Evolutionary conservation across 306 rosid genomes (phyloP).

Genomic region (Cajanus cajan): DNA sequence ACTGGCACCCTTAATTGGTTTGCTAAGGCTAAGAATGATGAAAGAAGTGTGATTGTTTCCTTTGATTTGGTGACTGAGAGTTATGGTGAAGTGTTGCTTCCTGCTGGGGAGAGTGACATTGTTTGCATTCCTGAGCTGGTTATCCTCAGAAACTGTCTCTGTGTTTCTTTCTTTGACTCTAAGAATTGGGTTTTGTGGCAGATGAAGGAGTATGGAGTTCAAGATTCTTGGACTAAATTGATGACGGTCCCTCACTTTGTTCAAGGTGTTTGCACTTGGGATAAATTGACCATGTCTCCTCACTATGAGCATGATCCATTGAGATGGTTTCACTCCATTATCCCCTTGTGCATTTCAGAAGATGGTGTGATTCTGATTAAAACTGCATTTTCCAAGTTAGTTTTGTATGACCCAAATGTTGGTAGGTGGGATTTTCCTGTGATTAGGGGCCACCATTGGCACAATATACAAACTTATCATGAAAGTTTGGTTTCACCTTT

Average conservation of each 20-base stretch:
- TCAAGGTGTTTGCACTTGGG: neutral
- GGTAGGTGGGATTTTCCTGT: neutral
- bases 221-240: constrained; percentile 13
- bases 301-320: no score
- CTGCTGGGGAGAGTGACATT: neutral
- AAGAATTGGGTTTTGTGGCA: no score
- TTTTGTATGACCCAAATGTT: neutral
- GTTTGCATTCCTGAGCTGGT: no score
- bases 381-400: neutral
- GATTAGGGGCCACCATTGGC: neutral
- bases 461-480: neutral
- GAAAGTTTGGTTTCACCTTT: constrained; percentile 14
- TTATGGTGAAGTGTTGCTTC: neutral
- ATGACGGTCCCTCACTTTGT: neutral
- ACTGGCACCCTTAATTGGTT: constrained; percentile 22
- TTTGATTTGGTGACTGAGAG: constrained; percentile 14
- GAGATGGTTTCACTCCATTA: neutral
- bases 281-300: no score
- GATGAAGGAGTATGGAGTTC: neutral
- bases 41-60: neutral
- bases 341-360: neutral
- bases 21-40: neutral
- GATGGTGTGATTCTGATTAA: neutral
- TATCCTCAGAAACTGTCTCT: no score
- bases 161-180: no score